These are phyloP conservation scores for Pecoramyces ruminantium DNA, from an alignment of 192 early-diverging fungal genomes.

Conservation along the genomic window DNA sequence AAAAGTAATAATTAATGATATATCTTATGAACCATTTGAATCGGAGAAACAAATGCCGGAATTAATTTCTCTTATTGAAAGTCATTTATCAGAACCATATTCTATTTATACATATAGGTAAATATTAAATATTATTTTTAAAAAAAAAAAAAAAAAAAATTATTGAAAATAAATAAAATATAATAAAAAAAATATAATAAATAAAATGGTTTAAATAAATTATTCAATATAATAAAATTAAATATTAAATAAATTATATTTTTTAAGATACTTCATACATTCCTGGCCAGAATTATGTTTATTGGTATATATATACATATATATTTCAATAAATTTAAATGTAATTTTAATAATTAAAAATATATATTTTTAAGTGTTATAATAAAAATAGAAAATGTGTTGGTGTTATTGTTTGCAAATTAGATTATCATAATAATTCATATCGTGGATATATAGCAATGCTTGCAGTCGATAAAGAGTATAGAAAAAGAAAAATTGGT, in stretches of 20 bases:
- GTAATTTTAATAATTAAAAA: too few species aligned
- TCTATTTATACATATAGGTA: constrained; percentile 80
- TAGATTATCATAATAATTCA: constrained; percentile 51
- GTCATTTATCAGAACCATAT: constrained; percentile 93
- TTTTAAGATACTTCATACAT: constrained; percentile 83
- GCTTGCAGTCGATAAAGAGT: constrained; percentile 74
- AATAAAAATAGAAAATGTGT: constrained; percentile 28
- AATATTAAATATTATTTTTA: too few species aligned
- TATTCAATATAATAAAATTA: too few species aligned
- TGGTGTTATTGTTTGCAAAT: constrained; percentile 77
- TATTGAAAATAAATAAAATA: too few species aligned
- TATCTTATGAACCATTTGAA: constrained; percentile 38
- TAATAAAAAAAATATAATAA: too few species aligned
- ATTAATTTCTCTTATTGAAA: constrained; percentile 69
- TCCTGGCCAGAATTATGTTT: constrained; percentile 82
- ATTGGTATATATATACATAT: constrained; percentile 37
- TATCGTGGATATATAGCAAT: constrained; percentile 92
- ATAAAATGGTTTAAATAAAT: too few species aligned
- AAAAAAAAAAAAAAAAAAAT: too few species aligned
- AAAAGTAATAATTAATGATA: too few species aligned
- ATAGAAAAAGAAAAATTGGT: constrained; percentile 68
- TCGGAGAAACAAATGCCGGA: constrained; percentile 57
- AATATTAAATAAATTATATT: too few species aligned
- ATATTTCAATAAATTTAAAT: too few species aligned
- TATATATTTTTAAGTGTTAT: constrained; percentile 18